Conservation (phyloP, 129 eudicot genomes). For the Kitagawia praeruptora region DNA sequence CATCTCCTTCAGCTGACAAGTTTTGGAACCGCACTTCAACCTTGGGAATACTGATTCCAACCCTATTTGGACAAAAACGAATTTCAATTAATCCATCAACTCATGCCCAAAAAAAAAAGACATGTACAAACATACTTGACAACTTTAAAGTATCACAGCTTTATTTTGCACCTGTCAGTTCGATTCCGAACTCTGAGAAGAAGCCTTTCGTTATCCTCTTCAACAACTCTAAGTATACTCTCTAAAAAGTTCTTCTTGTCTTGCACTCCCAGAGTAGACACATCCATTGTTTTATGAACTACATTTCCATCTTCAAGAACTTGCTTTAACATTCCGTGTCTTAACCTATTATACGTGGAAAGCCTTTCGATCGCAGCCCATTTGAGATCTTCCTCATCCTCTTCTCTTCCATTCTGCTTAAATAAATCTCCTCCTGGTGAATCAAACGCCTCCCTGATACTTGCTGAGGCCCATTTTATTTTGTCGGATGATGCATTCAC, state of each 20-base stretch:
- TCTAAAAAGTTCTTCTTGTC: constrained; percentile 51
- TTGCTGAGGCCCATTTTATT: constrained; percentile 50
- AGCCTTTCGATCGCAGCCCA: constrained; percentile 82
- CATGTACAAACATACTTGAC: background rate
- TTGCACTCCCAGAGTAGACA: constrained; percentile 38
- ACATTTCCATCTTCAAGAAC: constrained; percentile 50
- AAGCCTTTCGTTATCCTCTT: constrained; percentile 58
- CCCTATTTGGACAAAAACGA: constrained; percentile 22
- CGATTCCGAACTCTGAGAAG: constrained; percentile 54
- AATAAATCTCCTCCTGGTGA: constrained; percentile 37
- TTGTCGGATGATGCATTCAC: constrained; percentile 27
- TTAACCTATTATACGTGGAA: constrained; percentile 57
- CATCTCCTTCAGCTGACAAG: constrained; percentile 61
- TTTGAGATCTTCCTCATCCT: constrained; percentile 46
- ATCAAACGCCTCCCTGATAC: constrained; percentile 41
- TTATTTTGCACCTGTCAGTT: constrained; percentile 31
- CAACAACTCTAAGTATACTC: constrained; percentile 37
- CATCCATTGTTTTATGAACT: constrained; percentile 42
- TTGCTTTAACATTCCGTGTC: constrained; percentile 47
- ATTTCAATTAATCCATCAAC: background rate
- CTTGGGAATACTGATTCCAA: constrained; percentile 66
- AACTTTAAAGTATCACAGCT: background rate
- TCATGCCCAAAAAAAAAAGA: background rate
- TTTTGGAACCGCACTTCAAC: constrained; percentile 60
- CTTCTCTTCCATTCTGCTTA: constrained; percentile 24